Conservation (phyloP, 768 basidiomycete genomes). For the Tylopilus sp. region DNA sequence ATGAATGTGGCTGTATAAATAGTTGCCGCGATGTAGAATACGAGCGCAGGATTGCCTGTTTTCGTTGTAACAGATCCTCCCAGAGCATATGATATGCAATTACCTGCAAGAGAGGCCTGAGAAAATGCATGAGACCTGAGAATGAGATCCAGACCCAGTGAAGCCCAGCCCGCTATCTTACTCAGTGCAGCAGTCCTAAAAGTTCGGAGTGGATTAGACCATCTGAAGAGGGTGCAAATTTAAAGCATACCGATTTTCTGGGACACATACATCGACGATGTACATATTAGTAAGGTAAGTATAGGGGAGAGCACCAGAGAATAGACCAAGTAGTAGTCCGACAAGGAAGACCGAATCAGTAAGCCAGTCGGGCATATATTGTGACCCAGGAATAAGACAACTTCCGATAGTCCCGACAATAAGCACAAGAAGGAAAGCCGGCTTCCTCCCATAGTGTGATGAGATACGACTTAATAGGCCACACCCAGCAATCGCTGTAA, state of each 20-base stretch:
- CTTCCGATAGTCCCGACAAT: constrained; percentile 1
- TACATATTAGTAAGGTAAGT: constrained; percentile 22
- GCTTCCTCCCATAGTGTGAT: constrained; percentile 28
- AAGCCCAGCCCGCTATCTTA: constrained; percentile 26
- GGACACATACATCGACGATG: constrained; percentile 23
- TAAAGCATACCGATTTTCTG: constrained; percentile 23
- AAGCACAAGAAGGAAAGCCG: constrained; percentile 15
- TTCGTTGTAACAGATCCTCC: constrained; percentile 31
- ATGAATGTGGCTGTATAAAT: constrained; percentile 14
- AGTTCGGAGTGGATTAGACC: constrained; percentile 12
- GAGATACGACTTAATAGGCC: constrained; percentile 22
- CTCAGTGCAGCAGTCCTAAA: constrained; percentile 24
- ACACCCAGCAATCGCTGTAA: constrained; percentile 23
- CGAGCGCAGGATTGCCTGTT: constrained; percentile 19
- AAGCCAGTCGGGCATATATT: constrained; percentile 10
- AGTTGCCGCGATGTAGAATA: constrained; percentile 18
- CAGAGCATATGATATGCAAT: constrained; percentile 23
- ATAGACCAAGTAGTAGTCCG: constrained; percentile 11
- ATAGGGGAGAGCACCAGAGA: constrained; percentile 15
- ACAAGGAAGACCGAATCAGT: constrained; percentile 11
- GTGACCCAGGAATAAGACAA: constrained; percentile 16
- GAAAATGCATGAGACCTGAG: not conserved
- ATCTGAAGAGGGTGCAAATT: not conserved
- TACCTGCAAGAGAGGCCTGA: constrained; percentile 14
- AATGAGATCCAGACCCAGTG: constrained; percentile 18